A percentile compares a stretch with the other conserved stretches of the same genome.
Conservation (phyloP, 768 basidiomycete species). For the Gymnopilus junonius region DNA sequence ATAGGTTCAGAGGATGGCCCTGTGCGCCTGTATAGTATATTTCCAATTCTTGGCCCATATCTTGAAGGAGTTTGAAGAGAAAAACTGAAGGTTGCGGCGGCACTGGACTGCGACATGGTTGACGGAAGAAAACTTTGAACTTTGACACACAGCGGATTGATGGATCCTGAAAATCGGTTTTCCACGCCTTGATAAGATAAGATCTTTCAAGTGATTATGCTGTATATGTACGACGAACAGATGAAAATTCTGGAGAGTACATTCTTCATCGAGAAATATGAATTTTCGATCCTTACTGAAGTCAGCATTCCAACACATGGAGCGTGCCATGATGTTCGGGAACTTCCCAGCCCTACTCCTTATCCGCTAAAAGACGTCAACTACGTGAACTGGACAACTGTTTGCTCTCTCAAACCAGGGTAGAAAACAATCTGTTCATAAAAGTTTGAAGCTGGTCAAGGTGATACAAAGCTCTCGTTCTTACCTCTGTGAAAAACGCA, state of each 20-base stretch:
- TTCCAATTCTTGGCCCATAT: slow-evolving; percentile 43
- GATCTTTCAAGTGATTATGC: too few species aligned
- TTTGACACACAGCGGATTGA: background rate
- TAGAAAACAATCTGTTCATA: background rate
- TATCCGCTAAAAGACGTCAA: background rate
- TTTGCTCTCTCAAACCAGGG: background rate
- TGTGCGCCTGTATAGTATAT: slow-evolving; percentile 27
- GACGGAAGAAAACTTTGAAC: slow-evolving; percentile 4
- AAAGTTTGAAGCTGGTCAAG: too few species aligned
- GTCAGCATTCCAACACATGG: too few species aligned
- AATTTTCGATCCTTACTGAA: too few species aligned
- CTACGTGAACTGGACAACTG: background rate
- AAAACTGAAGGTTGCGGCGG: slow-evolving; percentile 12
- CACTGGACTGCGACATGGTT: slow-evolving; percentile 18
- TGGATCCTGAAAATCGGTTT: background rate
- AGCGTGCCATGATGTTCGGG: too few species aligned
- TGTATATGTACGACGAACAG: too few species aligned
- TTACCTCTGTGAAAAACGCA: background rate
- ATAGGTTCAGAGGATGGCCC: slow-evolving; percentile 23
- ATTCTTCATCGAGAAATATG: too few species aligned
- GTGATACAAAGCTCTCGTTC: background rate
- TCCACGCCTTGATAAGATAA: slow-evolving; percentile 2
- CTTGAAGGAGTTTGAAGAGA: slow-evolving; percentile 11
- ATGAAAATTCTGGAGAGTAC: too few species aligned
- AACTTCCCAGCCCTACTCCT: too few species aligned